These are phyloP conservation scores for Neurospora pannonica DNA, from an alignment of 495 filamentous ascomycete species.

Conservation along the genomic window DNA sequence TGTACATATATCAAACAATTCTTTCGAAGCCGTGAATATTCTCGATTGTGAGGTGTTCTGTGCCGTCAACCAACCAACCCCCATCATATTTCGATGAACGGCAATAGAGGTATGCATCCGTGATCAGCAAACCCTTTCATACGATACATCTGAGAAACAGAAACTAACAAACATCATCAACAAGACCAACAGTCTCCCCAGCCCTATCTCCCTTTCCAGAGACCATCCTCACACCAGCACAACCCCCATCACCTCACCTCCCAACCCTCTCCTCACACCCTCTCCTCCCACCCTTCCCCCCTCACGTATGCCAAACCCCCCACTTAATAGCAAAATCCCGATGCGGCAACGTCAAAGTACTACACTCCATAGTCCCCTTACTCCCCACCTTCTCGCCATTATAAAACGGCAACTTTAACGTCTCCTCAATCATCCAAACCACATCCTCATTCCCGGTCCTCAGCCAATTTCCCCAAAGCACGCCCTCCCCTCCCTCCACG, in stretches of 20 bases:
- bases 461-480: neutral
- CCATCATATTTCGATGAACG: no score
- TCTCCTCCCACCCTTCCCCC: neutral
- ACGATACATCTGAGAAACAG: neutral
- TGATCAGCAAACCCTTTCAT: neutral
- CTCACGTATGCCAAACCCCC: neutral
- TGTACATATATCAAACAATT: neutral
- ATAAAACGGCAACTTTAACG: neutral
- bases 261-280: neutral
- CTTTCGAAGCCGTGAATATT: neutral
- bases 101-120: neutral
- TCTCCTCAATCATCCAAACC: neutral
- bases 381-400: neutral
- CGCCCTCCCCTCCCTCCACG: neutral
- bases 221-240: neutral
- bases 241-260: neutral
- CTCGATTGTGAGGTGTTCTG: neutral
- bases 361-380: neutral
- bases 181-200: neutral
- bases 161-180: neutral
- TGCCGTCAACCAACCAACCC: neutral
- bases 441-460: neutral
- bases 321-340: neutral
- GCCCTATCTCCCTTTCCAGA: neutral
- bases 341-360: neutral